phyloP scores from a whole-genome alignment of 768 basidiomycete genomes.

The Boletus rubescentipes region DNA sequence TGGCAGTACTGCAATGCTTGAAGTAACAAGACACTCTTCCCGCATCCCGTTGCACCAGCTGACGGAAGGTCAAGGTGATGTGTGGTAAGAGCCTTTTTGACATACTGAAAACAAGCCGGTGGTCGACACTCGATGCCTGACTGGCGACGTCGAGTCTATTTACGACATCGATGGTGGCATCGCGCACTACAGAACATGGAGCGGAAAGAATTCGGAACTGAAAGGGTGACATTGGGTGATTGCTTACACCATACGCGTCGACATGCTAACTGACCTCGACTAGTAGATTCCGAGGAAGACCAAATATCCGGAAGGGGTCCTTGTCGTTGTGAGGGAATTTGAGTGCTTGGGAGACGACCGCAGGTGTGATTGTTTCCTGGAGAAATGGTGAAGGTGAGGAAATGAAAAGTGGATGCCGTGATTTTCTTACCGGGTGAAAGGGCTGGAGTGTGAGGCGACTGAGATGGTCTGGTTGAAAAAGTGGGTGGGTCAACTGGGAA shows the following conservation, averaged over 20 bases:
- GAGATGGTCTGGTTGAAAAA: constrained; percentile 41
- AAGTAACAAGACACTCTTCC: constrained; percentile 77
- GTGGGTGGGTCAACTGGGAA: constrained; percentile 36
- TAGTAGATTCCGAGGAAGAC: constrained; percentile 66
- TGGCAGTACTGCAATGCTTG: constrained; percentile 73
- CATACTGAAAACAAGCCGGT: constrained; percentile 66
- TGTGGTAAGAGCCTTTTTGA: constrained; percentile 8
- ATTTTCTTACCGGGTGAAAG: constrained; percentile 43
- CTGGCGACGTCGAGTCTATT: constrained; percentile 53
- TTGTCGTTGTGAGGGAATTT: constrained; percentile 45
- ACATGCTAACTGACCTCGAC: constrained; percentile 58
- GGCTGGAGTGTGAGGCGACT: constrained; percentile 38
- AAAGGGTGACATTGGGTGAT: neutral
- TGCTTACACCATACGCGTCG: neutral
- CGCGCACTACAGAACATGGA: constrained; percentile 72
- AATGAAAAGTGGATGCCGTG: neutral
- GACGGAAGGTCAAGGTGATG: constrained; percentile 3
- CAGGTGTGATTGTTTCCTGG: constrained; percentile 34
- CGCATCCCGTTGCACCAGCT: constrained; percentile 76
- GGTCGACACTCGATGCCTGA: constrained; percentile 47
- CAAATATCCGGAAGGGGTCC: constrained; percentile 61
- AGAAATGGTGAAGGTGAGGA: neutral
- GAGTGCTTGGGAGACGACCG: constrained; percentile 45
- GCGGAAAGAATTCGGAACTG: constrained; percentile 70
- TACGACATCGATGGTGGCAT: constrained; percentile 57